Percentiles rank a stretch among this genome's conserved stretches.
Evolutionary conservation across 2,329 filamentous ascomycete species (phyloP).

Genomic region (Aspergillus bombycis): DNA sequence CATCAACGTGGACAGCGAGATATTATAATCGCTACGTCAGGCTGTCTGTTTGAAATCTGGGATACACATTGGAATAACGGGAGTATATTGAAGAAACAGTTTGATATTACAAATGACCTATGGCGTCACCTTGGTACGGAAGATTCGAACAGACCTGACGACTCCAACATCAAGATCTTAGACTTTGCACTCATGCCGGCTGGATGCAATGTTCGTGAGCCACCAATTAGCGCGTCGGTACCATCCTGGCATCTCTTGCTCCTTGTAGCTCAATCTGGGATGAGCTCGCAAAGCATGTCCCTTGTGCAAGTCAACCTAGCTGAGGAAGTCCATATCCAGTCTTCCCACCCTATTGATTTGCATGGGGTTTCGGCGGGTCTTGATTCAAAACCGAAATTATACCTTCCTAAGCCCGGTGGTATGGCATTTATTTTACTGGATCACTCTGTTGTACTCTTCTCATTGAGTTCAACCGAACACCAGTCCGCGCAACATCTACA

Average conservation of each 20-base stretch:
- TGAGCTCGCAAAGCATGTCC: conserved; percentile 64
- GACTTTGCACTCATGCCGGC: conserved; percentile 70
- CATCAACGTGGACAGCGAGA: conserved; percentile 80
- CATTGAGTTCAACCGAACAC: conserved; percentile 68
- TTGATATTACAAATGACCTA: conserved; percentile 70
- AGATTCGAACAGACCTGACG: conserved; percentile 54
- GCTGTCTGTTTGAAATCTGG: conserved; percentile 82
- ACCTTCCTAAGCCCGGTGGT: conserved; percentile 76
- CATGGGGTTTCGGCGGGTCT: conserved; percentile 50
- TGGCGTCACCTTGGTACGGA: conserved; percentile 62
- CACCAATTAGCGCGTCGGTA: conserved; percentile 52
- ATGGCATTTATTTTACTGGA: conserved; percentile 83
- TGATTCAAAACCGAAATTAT: conserved; percentile 64
- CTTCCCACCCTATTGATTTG: conserved; percentile 68
- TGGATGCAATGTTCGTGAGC: conserved; percentile 45
- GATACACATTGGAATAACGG: conserved; percentile 86
- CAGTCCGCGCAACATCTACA: conserved; percentile 72
- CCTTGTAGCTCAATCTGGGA: conserved; percentile 59
- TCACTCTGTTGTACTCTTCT: conserved; percentile 75
- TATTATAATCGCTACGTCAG: conserved; percentile 75
- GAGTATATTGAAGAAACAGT: conserved; percentile 71
- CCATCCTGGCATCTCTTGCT: conserved; percentile 58
- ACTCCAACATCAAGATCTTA: conserved; percentile 70
- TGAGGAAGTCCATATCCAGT: conserved; percentile 59
- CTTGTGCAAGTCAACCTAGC: conserved; percentile 72